These are phyloP conservation scores for Shiraia sp. DNA, from an alignment of 2,329 filamentous ascomycete species.

Conservation along the genomic window DNA sequence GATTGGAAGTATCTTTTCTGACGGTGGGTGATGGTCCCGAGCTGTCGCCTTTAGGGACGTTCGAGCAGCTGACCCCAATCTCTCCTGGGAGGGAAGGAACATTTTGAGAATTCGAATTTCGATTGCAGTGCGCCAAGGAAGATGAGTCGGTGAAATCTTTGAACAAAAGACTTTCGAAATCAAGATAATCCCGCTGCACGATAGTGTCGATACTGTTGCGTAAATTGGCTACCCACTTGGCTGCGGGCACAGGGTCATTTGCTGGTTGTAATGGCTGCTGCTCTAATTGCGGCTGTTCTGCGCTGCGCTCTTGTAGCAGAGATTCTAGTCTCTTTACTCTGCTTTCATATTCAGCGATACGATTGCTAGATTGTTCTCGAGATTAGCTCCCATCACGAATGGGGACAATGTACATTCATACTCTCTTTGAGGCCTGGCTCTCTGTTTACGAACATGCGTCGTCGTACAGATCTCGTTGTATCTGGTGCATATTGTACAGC, in stretches of 20 bases:
- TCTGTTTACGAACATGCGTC: constrained; percentile 28
- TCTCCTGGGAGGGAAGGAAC: too few species aligned
- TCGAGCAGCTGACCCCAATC: too few species aligned
- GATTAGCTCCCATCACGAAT: too few species aligned
- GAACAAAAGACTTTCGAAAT: constrained; percentile 16
- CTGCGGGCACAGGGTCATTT: constrained; percentile 16
- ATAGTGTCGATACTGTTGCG: constrained; percentile 21
- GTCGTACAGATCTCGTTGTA: constrained; percentile 29
- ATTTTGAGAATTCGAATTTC: too few species aligned
- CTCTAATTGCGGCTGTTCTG: constrained; percentile 20
- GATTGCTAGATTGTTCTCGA: too few species aligned
- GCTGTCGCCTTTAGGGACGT: too few species aligned
- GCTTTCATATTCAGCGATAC: constrained; percentile 29
- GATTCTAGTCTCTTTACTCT: constrained; percentile 27
- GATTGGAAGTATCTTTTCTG: too few species aligned
- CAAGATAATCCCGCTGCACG: constrained; percentile 11
- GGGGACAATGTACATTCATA: too few species aligned
- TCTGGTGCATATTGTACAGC: constrained; percentile 25
- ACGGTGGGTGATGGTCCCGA: too few species aligned
- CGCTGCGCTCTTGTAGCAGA: constrained; percentile 25
- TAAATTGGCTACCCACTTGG: constrained; percentile 20
- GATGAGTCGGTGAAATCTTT: too few species aligned
- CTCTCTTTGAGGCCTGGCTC: constrained; percentile 27
- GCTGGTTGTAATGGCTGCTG: constrained; percentile 19
- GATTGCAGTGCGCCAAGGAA: too few species aligned